These are phyloP conservation scores for Pneumocystis canis DNA, from an alignment of 1,139 yeast species.

Conservation along the genomic window DNA sequence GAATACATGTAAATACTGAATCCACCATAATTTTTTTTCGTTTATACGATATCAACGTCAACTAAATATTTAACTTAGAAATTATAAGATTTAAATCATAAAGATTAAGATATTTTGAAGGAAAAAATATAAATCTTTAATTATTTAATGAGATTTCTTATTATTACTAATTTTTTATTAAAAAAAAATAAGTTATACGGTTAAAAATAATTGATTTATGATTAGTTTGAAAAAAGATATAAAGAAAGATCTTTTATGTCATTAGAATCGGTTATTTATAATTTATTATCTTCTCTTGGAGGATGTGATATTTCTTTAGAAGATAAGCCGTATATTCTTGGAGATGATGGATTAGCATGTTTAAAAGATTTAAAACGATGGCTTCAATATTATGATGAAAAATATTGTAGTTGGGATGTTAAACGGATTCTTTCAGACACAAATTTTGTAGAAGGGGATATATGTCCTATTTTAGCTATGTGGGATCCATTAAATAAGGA, in stretches of 20 bases:
- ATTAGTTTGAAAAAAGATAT: neutral
- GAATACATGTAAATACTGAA: slow-evolving; percentile 51
- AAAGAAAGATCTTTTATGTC: neutral
- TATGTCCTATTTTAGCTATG: slow-evolving; percentile 57
- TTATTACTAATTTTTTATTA: neutral
- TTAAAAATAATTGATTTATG: neutral
- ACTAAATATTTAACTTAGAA: neutral
- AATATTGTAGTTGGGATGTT: slow-evolving; percentile 53
- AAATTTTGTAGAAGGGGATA: slow-evolving; percentile 56
- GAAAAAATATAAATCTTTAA: neutral
- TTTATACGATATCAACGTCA: neutral
- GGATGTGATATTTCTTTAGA: slow-evolving; percentile 51
- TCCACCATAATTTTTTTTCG: neutral
- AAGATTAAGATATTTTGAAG: neutral
- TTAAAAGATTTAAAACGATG: slow-evolving; percentile 76
- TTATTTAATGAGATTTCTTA: neutral
- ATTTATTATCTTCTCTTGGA: slow-evolving; percentile 60
- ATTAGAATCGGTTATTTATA: slow-evolving; percentile 12
- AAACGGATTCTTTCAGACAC: slow-evolving; percentile 80
- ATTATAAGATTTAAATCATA: neutral
- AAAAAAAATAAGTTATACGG: neutral
- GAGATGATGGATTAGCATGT: slow-evolving; percentile 85
- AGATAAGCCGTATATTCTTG: slow-evolving; percentile 54
- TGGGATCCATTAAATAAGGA: slow-evolving; percentile 41
- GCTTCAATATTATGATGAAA: slow-evolving; percentile 73